Percentiles rank a stretch among this genome's conserved stretches.
These are phyloP conservation scores for Neurospora sp. DNA, from an alignment of 495 filamentous ascomycete species.

Conservation along the genomic window DNA sequence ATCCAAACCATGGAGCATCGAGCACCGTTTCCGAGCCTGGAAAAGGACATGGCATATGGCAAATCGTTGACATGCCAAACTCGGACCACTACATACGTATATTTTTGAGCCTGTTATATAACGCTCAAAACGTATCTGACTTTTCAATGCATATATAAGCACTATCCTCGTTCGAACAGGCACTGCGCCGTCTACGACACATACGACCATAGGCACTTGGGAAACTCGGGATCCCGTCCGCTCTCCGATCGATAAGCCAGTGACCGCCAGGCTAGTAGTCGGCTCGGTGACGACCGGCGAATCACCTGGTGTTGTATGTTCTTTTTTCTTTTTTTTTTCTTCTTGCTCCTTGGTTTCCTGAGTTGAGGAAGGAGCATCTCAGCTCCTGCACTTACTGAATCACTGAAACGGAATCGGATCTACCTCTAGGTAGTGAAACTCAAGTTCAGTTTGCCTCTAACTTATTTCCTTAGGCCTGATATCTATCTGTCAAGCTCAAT, in stretches of 20 bases:
- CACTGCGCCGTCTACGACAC: not conserved
- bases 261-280: not conserved
- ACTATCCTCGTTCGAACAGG: not conserved
- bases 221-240: slow-evolving; percentile 43
- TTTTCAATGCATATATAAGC: not conserved
- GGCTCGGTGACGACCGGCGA: not conserved
- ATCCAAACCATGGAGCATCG: no score
- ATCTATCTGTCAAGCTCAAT: not conserved
- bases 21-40: not conserved
- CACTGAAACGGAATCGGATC: not conserved
- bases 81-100: not conserved
- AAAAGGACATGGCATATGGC: not conserved
- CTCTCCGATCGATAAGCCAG: slow-evolving; percentile 37
- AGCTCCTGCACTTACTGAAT: not conserved
- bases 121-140: not conserved
- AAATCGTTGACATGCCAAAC: not conserved
- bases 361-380: not conserved
- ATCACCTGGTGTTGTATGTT: not conserved
- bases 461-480: not conserved
- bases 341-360: no score
- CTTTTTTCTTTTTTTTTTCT: not conserved
- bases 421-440: not conserved
- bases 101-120: not conserved
- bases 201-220: not conserved
- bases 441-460: not conserved